These are phyloP conservation scores for Rhododendron simsii DNA, from an alignment of 148 eudicot genomes.

Conservation along the genomic window DNA sequence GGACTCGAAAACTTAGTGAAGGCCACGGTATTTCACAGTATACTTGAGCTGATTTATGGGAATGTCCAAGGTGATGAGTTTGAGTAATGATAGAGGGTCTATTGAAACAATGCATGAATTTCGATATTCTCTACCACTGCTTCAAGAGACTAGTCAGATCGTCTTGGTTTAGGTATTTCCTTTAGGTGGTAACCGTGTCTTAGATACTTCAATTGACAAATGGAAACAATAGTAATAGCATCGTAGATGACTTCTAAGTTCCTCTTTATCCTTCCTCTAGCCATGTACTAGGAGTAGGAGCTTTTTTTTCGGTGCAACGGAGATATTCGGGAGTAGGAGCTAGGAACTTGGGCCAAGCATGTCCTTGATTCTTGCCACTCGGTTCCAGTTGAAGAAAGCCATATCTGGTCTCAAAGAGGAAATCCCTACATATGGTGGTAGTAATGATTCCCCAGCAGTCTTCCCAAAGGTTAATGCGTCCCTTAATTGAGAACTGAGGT, in stretches of 20 bases:
- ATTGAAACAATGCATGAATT: background rate
- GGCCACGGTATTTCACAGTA: background rate
- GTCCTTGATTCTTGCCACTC: background rate
- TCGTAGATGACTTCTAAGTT: background rate
- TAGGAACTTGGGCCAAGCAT: background rate
- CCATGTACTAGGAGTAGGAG: background rate
- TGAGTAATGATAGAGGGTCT: background rate
- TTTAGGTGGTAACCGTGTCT: background rate
- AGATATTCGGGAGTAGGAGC: background rate
- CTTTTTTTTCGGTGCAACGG: background rate
- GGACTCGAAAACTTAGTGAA: background rate
- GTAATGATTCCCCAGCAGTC: background rate
- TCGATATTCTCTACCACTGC: background rate
- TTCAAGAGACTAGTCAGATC: background rate
- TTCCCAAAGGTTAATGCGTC: no score
- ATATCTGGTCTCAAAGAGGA: background rate
- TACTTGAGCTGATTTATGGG: conserved; percentile 1
- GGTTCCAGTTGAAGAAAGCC: background rate
- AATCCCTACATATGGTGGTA: background rate
- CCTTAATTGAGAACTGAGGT: no score
- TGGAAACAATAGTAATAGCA: background rate
- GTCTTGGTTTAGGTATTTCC: background rate
- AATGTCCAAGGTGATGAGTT: background rate
- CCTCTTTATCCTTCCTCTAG: background rate
- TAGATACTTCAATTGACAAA: background rate